phyloP scores from a whole-genome alignment of 495 filamentous ascomycete genomes.

The Neurospora discreta region DNA sequence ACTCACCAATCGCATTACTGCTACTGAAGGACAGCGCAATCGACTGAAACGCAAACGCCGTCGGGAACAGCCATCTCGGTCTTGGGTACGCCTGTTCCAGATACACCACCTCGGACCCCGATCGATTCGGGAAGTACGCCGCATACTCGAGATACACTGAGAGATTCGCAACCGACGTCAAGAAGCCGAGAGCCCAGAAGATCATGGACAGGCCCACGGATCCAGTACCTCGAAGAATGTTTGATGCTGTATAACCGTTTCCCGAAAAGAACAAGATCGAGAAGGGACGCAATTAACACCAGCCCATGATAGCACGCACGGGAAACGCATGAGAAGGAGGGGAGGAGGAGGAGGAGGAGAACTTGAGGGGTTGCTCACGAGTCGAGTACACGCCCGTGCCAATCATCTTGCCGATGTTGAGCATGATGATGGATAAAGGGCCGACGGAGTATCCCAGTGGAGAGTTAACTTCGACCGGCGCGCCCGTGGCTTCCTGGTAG shows the following conservation, averaged over 20 bases:
- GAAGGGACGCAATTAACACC: background rate
- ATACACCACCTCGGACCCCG: constrained; percentile 54
- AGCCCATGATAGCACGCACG: background rate
- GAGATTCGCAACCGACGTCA: constrained; percentile 39
- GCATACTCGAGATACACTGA: constrained; percentile 50
- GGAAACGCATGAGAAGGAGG: no score
- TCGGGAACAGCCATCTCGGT: constrained; percentile 50
- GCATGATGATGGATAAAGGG: constrained; percentile 42
- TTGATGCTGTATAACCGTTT: constrained; percentile 29
- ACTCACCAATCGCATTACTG: constrained; percentile 47
- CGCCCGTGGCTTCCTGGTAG: constrained; percentile 52
- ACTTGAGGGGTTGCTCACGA: constrained; percentile 26
- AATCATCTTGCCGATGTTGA: constrained; percentile 57
- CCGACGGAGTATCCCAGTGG: constrained; percentile 51
- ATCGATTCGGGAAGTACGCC: constrained; percentile 52
- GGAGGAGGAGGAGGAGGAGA: background rate
- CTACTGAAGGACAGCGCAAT: constrained; percentile 52
- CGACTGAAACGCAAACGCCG: constrained; percentile 47
- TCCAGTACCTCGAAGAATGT: constrained; percentile 44
- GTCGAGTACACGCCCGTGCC: constrained; percentile 57
- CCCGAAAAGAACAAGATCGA: background rate
- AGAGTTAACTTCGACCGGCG: constrained; percentile 47
- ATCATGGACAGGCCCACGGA: constrained; percentile 49
- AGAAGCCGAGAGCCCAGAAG: constrained; percentile 50
- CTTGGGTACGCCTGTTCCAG: constrained; percentile 54